Conservation (phyloP, 2,329 filamentous ascomycete species). For the Penicillium thymicola region DNA sequence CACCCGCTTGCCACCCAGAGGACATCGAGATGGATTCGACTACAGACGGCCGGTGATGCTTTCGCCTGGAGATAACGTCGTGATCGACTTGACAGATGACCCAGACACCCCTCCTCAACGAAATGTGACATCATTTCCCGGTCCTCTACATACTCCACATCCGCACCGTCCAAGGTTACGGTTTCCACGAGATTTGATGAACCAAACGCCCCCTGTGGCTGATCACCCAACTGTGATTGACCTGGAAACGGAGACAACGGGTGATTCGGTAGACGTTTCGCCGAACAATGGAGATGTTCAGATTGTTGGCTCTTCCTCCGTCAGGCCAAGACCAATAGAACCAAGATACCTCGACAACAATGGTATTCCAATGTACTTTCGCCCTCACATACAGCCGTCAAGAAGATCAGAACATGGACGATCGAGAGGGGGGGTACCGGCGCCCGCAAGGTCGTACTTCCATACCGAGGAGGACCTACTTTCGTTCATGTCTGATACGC, state of each 20-base stretch:
- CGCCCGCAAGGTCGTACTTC: neutral
- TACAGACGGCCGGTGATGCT: constrained; percentile 50
- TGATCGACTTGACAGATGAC: constrained; percentile 48
- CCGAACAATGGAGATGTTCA: constrained; percentile 49
- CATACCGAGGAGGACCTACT: neutral
- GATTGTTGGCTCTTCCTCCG: constrained; percentile 41
- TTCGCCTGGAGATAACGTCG: constrained; percentile 33
- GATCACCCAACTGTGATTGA: constrained; percentile 33
- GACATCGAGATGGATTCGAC: constrained; percentile 55
- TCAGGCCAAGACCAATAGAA: constrained; percentile 16
- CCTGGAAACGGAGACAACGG: constrained; percentile 36
- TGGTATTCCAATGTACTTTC: constrained; percentile 2
- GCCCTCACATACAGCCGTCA: neutral
- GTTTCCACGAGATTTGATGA: constrained; percentile 38
- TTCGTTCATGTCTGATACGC: neutral
- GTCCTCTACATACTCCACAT: constrained; percentile 1
- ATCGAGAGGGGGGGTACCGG: neutral
- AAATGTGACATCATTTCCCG: neutral
- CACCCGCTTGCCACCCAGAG: constrained; percentile 30
- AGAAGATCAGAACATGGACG: neutral
- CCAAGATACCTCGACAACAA: constrained; percentile 9
- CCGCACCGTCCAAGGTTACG: constrained; percentile 15
- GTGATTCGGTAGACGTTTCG: constrained; percentile 18
- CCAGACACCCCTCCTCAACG: constrained; percentile 36
- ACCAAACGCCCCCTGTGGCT: neutral